Base-by-base conservation (phyloP, 345 rosid genomes). In the Eutrema heterophyllum region DNA sequence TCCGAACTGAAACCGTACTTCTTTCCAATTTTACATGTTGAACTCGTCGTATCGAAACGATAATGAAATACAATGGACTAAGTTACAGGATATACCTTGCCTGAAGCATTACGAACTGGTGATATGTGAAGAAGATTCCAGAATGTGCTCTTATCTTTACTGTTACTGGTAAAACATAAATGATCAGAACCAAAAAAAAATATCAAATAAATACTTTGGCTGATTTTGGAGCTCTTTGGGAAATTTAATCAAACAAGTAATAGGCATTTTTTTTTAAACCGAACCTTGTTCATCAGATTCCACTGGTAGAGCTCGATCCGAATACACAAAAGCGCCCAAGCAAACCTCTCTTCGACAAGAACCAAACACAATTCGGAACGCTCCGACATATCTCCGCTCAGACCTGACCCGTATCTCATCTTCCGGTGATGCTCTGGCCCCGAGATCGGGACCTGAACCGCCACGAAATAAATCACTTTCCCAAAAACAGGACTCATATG, bases 111-210 rank as follows among this genome's bases (percentile, higher is more conserved):
- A 58, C 97, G 93, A 74, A 95, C 81, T 4, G 97, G 99, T 32
- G 99, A 88, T 60, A 92, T 82, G 83, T 95, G 97, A 56, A 95
- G 97, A 77, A 82, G 84, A 83, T 88, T 92, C 99, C 97, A 92
- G 75, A 95, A 95, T 8, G 85, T 65, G 75, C 87, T 88, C 73
- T 80, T 80, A 43, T 95, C 89, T 84, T 87, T 95, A 85, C 99
- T 95, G 89, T 63, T 64, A 14, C 72, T 60, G 76, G 65, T 52
- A 71, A 65, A 51, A 44, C 55, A 43, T 35, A 65, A 64, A 77
- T 63, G 71, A 64, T 77, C 40, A 70, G 67, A 9, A n/a, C n/a
- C n/a, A n/a, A n/a, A n/a, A n/a, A n/a, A n/a, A n/a, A n/a, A n/a
- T n/a, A n/a, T n/a, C n/a, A n/a, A n/a, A n/a, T n/a, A n/a, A n/a